Evolutionary conservation across 1,139 yeast species (phyloP), one percentile per base, ranked within the genome.

Genomic region (Debaryomyces sp.): DNA sequence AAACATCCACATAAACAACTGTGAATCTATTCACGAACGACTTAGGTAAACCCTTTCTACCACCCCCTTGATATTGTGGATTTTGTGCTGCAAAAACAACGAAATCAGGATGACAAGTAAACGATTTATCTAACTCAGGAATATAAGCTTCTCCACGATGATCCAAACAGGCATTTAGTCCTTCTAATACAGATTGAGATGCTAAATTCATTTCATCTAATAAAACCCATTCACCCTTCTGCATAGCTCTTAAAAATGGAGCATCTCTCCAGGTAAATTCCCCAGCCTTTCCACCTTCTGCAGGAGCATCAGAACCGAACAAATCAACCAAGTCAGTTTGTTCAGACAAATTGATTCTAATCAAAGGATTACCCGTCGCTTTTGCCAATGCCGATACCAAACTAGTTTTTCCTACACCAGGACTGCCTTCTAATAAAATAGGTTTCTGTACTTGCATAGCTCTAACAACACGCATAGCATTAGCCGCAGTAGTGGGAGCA

Each of bases 331-430:
- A 73, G 68, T 95, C 99, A 0, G 99, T 95, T 64, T 95, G 99
- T 60, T 95, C 99, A 1, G 98, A 92, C 48, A 95, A 74, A 64
- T 95, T 95, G 58, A 95, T 94, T 64, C 99, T 83, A 0, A 96
- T 87, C 50, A 95, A 75, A 1, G 78, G 75, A 49, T 86, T 84
- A 1, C 97, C 96, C 0, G 94, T 82, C 1, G 92, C 84, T 41
- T 80, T 77, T 0, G 99, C 94, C 42, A 95, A 70, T 0, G 98
- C 97, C 1, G 96, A 80, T 9, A 95, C 78, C 60, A 95, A 78
- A 76, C 97, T 89, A 3, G 99, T 95, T 66, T 95, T 95, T 47
- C 99, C 99, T 36, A 95, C 99, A 70, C 99, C 99, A 1, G 99
- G 99, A 59, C 96, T 87, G 51, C 99, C 99, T 71, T 95, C 99